phyloP scores from a whole-genome alignment of 2,329 filamentous ascomycete species.

The Endoconidiophora laricicola region DNA sequence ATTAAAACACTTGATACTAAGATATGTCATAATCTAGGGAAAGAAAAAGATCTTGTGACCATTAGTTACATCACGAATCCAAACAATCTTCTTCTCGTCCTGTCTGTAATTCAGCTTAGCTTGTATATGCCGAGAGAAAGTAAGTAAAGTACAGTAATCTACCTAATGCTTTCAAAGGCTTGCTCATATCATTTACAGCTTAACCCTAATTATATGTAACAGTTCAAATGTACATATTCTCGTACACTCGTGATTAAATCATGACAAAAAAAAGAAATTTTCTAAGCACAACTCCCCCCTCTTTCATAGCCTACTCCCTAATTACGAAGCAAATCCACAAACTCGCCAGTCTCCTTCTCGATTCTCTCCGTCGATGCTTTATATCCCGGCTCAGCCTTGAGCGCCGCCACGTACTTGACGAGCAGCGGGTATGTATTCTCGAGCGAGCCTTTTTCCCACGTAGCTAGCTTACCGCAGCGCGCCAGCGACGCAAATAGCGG shows the following conservation, averaged over 20 bases:
- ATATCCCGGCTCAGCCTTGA: constrained; percentile 27
- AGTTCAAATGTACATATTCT: too few species aligned
- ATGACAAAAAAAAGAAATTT: neutral
- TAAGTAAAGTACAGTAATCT: too few species aligned
- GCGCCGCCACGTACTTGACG: constrained; percentile 1
- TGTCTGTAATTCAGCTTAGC: too few species aligned
- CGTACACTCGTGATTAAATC: neutral
- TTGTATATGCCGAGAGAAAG: too few species aligned
- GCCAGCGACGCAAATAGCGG: constrained; percentile 27
- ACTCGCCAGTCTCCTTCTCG: constrained; percentile 29
- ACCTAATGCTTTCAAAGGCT: too few species aligned
- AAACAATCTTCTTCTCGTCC: too few species aligned
- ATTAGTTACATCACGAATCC: too few species aligned
- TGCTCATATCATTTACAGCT: too few species aligned
- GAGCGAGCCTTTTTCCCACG: constrained; percentile 10
- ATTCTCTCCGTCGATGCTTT: constrained; percentile 32
- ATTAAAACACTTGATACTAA: too few species aligned
- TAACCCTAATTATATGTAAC: neutral
- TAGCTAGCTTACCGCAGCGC: constrained; percentile 1
- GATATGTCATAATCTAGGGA: too few species aligned
- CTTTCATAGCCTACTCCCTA: neutral
- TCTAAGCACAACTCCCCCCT: neutral
- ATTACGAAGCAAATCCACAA: constrained; percentile 13
- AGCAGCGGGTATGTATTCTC: constrained; percentile 9
- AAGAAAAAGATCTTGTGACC: too few species aligned